These are phyloP conservation scores for Aspergillus carlsbadensis DNA, from an alignment of 495 filamentous ascomycete species.

Conservation along the genomic window DNA sequence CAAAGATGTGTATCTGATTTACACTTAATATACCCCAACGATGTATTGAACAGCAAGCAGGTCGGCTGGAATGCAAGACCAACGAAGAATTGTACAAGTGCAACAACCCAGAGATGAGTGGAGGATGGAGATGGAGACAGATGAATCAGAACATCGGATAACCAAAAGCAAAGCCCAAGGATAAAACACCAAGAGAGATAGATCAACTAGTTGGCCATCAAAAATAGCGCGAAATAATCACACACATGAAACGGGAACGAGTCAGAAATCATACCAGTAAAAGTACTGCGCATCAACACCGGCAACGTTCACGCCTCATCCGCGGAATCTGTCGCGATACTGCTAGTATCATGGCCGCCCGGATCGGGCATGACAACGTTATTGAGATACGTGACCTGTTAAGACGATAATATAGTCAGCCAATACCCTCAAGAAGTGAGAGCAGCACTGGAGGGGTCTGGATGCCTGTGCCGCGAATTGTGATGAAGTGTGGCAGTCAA, in stretches of 20 bases:
- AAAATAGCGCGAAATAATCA: constrained; percentile 1
- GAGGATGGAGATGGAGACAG: not conserved
- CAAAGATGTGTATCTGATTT: too few relatives aligned
- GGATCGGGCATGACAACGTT: constrained; percentile 64
- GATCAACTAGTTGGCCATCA: not conserved
- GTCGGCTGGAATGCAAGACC: not conserved
- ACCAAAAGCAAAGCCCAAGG: constrained; percentile 1
- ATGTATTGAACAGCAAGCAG: not conserved
- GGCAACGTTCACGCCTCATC: constrained; percentile 7
- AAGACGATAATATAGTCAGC: constrained; percentile 24
- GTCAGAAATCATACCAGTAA: not conserved
- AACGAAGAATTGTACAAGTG: not conserved
- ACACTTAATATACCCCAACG: too few relatives aligned
- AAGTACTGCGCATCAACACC: not conserved
- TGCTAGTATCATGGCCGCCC: constrained; percentile 7
- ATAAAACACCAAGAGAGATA: constrained; percentile 11
- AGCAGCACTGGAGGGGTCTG: not conserved
- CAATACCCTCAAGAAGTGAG: constrained; percentile 16
- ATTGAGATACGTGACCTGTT: constrained; percentile 61
- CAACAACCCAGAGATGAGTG: not conserved
- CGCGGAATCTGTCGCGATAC: constrained; percentile 14
- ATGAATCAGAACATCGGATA: not conserved
- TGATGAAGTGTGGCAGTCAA: constrained; percentile 18
- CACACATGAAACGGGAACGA: constrained; percentile 9
- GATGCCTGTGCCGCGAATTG: constrained; percentile 6